phyloP scores from a whole-genome alignment of 2,329 filamentous ascomycete species.

The Trichoderma guizhouense region DNA sequence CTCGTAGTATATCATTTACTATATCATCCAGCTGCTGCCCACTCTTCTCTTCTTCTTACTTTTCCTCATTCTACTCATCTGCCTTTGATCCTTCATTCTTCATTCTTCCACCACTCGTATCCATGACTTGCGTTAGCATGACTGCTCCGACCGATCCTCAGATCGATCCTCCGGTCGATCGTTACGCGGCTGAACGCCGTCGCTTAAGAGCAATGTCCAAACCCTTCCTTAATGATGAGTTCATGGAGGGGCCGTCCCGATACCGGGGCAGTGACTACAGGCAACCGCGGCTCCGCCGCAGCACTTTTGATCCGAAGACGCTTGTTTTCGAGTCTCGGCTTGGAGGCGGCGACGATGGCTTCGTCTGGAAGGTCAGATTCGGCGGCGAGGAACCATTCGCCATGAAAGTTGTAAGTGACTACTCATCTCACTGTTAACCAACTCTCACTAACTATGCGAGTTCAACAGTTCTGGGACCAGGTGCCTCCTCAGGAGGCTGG shows the following conservation, averaged over 20 bases:
- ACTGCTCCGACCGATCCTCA: not conserved
- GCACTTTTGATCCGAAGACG: not conserved
- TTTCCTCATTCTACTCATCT: not conserved
- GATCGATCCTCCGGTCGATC: not conserved
- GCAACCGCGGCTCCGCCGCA: constrained; percentile 5
- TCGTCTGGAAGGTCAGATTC: constrained; percentile 17
- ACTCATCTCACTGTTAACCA: not conserved
- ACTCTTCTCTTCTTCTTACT: not conserved
- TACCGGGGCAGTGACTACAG: not conserved
- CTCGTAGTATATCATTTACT: not conserved
- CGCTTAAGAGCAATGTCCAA: not conserved
- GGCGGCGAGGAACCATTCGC: constrained; percentile 2
- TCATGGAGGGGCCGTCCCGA: not conserved
- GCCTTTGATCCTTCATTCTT: not conserved
- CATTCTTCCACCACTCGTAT: not conserved
- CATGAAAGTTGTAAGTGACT: constrained; percentile 13
- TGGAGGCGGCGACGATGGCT: constrained; percentile 16
- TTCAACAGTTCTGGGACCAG: constrained; percentile 9
- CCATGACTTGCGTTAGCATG: not conserved
- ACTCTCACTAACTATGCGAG: not conserved
- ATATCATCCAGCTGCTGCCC: not conserved
- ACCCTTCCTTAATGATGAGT: not conserved
- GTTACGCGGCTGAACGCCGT: not conserved
- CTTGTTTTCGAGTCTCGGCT: constrained; percentile 2
- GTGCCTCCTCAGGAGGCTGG: not conserved